A percentile compares a stretch with the other conserved stretches of the same genome.
Evolutionary conservation across 106 monocot species (phyloP).

Genomic region (Dendrobium chrysotoxum): DNA sequence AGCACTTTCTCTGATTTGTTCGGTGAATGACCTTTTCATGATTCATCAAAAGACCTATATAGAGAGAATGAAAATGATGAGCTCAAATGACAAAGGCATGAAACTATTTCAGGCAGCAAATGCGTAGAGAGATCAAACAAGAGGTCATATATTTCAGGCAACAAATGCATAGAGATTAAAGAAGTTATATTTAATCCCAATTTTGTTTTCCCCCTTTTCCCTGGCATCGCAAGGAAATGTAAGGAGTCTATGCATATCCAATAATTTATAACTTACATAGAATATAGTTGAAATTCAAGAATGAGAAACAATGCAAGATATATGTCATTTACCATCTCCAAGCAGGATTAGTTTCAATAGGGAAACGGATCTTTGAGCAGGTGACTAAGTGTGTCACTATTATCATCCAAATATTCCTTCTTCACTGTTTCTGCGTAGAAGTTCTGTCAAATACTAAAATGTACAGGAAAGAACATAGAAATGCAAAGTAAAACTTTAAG

Average conservation of each 20-base stretch:
- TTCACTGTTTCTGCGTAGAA: not conserved
- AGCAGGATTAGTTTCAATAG: not conserved
- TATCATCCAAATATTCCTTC: constrained; percentile 7
- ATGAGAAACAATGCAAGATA: too few relatives aligned
- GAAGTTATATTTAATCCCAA: too few relatives aligned
- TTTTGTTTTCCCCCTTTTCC: too few relatives aligned
- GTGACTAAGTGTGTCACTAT: not conserved
- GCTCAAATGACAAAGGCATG: too few relatives aligned
- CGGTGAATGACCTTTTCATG: not conserved
- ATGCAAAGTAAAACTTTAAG: not conserved
- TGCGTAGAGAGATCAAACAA: too few relatives aligned
- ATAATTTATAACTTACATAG: not conserved
- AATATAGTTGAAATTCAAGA: not conserved
- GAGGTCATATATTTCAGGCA: too few relatives aligned
- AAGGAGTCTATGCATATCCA: too few relatives aligned
- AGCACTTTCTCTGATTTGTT: not conserved
- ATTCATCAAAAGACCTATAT: not conserved
- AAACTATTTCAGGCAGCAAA: too few relatives aligned
- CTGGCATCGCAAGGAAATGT: too few relatives aligned
- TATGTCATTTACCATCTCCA: constrained; percentile 3
- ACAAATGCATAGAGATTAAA: too few relatives aligned
- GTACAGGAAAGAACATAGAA: not conserved
- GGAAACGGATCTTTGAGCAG: constrained; percentile 2
- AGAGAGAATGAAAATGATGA: too few relatives aligned
- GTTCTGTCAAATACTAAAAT: not conserved